Evolutionary conservation across 2,329 filamentous ascomycete genomes (phyloP).

Genomic region (Exophiala viscosa): DNA sequence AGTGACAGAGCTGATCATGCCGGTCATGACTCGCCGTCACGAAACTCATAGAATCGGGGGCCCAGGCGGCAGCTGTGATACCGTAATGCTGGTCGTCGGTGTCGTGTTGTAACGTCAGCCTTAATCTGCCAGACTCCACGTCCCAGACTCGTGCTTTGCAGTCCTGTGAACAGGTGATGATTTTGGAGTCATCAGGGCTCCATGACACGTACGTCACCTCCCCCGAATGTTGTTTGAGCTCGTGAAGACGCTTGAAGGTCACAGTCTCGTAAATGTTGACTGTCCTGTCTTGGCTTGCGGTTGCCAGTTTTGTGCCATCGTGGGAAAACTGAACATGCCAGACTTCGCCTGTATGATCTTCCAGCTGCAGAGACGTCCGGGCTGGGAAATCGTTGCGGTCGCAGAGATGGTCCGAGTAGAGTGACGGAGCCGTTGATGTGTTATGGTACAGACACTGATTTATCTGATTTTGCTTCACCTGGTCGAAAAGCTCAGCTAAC

Average conservation of each 20-base stretch:
- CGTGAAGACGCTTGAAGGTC: constrained; percentile 62
- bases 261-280: constrained; percentile 79
- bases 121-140: constrained; percentile 60
- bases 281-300: constrained; percentile 69
- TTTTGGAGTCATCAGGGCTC: constrained; percentile 84
- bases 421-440: constrained; percentile 68
- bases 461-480: constrained; percentile 81
- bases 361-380: constrained; percentile 65
- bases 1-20: constrained; percentile 64
- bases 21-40: constrained; percentile 74
- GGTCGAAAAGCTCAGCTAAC: constrained; percentile 72
- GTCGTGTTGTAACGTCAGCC: constrained; percentile 62
- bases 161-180: constrained; percentile 80
- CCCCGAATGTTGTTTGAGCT: constrained; percentile 61
- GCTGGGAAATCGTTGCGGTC: constrained; percentile 76
- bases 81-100: constrained; percentile 60
- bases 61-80: constrained; percentile 87
- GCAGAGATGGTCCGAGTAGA: constrained; percentile 86
- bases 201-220: constrained; percentile 80
- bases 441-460: constrained; percentile 86
- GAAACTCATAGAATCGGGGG: constrained; percentile 70
- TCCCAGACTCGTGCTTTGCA: constrained; percentile 73
- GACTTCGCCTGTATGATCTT: constrained; percentile 73
- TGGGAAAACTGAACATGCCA: constrained; percentile 92
- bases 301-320: constrained; percentile 76